Evolutionary conservation across 2,329 filamentous ascomycete species (phyloP), one percentile per base, ranked within the genome.

Genomic region (Fonsecaea nubica): DNA sequence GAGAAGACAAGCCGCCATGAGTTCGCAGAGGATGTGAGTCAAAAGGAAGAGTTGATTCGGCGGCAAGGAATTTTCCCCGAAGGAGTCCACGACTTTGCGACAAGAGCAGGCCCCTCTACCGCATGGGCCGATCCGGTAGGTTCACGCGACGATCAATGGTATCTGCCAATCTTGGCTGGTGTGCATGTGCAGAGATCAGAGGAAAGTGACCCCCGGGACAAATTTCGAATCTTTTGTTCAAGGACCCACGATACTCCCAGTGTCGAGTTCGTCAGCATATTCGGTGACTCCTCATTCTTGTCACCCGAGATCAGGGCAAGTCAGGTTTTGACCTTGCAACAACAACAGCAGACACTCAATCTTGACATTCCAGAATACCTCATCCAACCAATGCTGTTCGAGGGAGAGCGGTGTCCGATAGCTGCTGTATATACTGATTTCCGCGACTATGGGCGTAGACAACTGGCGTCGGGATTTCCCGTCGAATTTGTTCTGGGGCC

Each of bases 381-480:
- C n/a, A 57, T 65, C 25, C 48, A 56, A 21, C 63, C 63, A 21
- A 32, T 59, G 21, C 18, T 65, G 42, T 65, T 65, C 35, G 63
- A 65, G 33, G 63, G 61, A 36, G 63, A 65, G 18, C 36, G 52
- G 33, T 65, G 63, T 52, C 63, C 63, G 5, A 42, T 65, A 52
- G 63, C 63, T 3, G 57, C 63, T 10, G 63, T 42, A 35, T 65
- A 65, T 42, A 65, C 63, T 9, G 63, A 61, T 33, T 65, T 65
- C 15, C 58, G 63, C 18, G 58, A 65, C n/a, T 57, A 61, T 57
- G 63, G 63, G 15, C 63, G 63, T 25, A 15, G 53, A 50, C 57
- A 59, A n/a, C 42, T 65, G 33, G 63, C 63, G n/a, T 58, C 60
- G 18, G 63, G 63, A 6, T 12, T 30, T n/a, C 32, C 63, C 12